phyloP scores from a whole-genome alignment of 225 moss, liverwort and hornwort species.

The Antitrichia curtipendula region DNA sequence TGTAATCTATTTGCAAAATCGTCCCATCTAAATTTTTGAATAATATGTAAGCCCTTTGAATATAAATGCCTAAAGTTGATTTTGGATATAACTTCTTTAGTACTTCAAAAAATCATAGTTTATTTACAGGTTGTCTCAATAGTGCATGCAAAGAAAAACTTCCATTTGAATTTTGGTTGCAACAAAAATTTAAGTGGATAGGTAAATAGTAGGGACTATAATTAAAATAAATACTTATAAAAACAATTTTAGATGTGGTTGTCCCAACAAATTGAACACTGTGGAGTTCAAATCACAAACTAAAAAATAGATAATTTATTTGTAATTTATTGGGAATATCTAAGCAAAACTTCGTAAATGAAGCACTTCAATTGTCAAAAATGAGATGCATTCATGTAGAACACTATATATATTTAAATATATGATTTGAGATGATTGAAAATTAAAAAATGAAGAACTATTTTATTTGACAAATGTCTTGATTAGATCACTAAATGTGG shows the following conservation, averaged over 20 bases:
- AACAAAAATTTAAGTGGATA: neutral
- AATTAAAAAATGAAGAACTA: neutral
- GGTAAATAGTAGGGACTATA: neutral
- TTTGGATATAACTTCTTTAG: neutral
- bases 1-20: neutral
- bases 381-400: neutral
- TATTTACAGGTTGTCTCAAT: neutral
- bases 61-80: neutral
- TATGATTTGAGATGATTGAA: neutral
- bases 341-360: neutral
- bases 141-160: neutral
- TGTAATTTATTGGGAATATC: neutral
- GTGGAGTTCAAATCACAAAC: neutral
- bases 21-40: neutral
- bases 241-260: rapidly evolving
- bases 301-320: neutral
- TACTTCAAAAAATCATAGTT: neutral
- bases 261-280: neutral
- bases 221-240: neutral
- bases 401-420: neutral
- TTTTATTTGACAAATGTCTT: too few species aligned
- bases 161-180: neutral
- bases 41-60: neutral
- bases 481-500: neutral
- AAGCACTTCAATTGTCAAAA: too few species aligned